phyloP scores from a whole-genome alignment of 2,329 filamentous ascomycete species.

The Fusarium torulosum region DNA sequence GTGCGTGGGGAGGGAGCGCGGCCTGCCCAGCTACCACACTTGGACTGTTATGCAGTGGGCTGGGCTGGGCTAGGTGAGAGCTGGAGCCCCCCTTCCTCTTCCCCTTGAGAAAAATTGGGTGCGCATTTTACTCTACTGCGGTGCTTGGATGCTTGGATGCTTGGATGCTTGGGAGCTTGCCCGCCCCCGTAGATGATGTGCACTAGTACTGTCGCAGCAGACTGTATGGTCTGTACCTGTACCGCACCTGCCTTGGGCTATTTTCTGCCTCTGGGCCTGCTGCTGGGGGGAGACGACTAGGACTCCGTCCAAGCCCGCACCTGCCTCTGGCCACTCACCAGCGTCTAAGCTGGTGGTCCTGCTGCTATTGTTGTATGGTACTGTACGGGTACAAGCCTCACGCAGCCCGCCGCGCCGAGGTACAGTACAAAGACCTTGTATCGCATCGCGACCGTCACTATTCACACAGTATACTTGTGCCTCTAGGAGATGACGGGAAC shows the following conservation, averaged over 20 bases:
- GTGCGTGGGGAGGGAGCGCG: conserved; percentile 56
- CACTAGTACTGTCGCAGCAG: conserved; percentile 44
- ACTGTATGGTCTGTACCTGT: conserved; percentile 29
- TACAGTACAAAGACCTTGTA: conserved; percentile 55
- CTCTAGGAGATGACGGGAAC: conserved; percentile 3
- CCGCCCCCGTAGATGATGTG: conserved; percentile 28
- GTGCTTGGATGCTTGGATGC: conserved; percentile 28
- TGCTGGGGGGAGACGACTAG: conserved; percentile 35
- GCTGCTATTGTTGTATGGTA: conserved; percentile 52
- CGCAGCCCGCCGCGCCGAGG: conserved; percentile 51
- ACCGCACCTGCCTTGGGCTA: conserved; percentile 38
- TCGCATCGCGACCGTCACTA: conserved; percentile 15
- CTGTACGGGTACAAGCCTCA: conserved; percentile 55
- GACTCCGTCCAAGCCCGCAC: conserved; percentile 42
- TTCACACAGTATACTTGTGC: conserved; percentile 55
- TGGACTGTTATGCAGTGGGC: conserved; percentile 42
- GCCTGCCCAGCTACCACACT: conserved; percentile 49
- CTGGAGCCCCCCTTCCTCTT: conserved; percentile 35
- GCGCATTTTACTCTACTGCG: conserved; percentile 36
- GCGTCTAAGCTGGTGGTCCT: conserved; percentile 35
- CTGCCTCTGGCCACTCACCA: conserved; percentile 43
- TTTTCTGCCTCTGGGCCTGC: conserved; percentile 31
- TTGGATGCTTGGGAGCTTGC: conserved; percentile 13
- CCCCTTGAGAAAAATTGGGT: conserved; percentile 46
- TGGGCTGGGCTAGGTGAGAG: conserved; percentile 41